Percentiles rank a stretch among this genome's conserved stretches.
Evolutionary conservation across 495 filamentous ascomycete genomes (phyloP).

Genomic region (Podospora appendiculata): DNA sequence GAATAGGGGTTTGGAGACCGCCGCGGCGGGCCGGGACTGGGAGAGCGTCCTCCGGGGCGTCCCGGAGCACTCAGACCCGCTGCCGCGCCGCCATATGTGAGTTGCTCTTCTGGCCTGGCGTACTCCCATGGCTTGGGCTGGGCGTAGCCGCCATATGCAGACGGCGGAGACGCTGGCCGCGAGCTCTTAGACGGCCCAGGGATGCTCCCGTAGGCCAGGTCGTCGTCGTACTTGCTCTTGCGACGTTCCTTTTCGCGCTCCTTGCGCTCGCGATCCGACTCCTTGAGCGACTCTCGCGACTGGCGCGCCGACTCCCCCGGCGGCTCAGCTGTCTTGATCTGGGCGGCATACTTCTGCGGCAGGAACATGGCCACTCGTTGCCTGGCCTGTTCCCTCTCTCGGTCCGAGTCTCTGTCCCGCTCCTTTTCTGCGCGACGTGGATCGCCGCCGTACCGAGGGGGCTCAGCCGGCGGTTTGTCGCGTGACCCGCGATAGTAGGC

Average conservation of each 20-base stretch:
- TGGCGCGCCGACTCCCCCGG: slow-evolving; percentile 9
- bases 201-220: slow-evolving; percentile 38
- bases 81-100: slow-evolving; percentile 31
- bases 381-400: slow-evolving; percentile 10
- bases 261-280: slow-evolving; percentile 12
- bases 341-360: slow-evolving; percentile 18
- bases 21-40: slow-evolving; percentile 14
- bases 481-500: slow-evolving; percentile 13
- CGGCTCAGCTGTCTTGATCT: slow-evolving; percentile 11
- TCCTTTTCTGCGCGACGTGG: slow-evolving; percentile 13
- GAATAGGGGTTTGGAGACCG: background rate
- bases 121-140: slow-evolving; percentile 45
- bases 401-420: slow-evolving; percentile 13
- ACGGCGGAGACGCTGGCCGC: slow-evolving; percentile 19
- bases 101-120: slow-evolving; percentile 28
- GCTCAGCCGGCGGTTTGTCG: slow-evolving; percentile 1
- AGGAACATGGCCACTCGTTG: slow-evolving; percentile 10
- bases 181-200: slow-evolving; percentile 20
- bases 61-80: slow-evolving; percentile 7
- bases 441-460: slow-evolving; percentile 7
- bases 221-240: slow-evolving; percentile 34
- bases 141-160: slow-evolving; percentile 34
- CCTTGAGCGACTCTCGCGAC: slow-evolving; percentile 25
- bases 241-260: slow-evolving; percentile 18
- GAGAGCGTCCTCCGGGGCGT: slow-evolving; percentile 18